These are phyloP conservation scores for Nymphaea thermarum DNA, from an alignment of 164 flowering plant genomes.

Conservation along the genomic window DNA sequence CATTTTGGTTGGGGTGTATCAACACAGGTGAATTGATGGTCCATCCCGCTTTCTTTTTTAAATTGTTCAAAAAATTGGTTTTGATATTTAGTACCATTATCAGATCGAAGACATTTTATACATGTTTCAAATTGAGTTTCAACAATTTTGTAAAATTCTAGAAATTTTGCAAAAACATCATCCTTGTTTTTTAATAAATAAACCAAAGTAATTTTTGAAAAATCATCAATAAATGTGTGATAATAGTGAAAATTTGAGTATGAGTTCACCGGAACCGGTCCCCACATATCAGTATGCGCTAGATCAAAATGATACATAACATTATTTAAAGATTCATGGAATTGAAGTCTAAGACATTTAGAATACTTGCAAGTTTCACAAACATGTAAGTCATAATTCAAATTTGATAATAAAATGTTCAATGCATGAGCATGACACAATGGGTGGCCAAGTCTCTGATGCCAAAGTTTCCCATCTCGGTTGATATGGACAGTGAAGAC, in stretches of 20 bases:
- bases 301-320: neutral
- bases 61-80: neutral
- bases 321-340: neutral
- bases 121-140: neutral
- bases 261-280: neutral
- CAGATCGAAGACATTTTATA: neutral
- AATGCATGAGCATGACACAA: too few relatives aligned
- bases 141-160: neutral
- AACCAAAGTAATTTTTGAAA: neutral
- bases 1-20: constrained; percentile 1
- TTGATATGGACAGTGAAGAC: neutral
- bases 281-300: neutral
- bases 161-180: neutral
- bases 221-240: neutral
- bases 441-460: neutral
- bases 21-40: neutral
- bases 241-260: neutral
- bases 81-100: neutral
- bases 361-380: neutral
- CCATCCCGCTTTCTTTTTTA: neutral
- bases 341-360: neutral
- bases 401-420: neutral
- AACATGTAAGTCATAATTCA: neutral
- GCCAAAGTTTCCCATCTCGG: neutral
- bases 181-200: neutral